phyloP scores from a whole-genome alignment of 2,329 filamentous ascomycete species.

The Mycosphaerella arachidis region DNA sequence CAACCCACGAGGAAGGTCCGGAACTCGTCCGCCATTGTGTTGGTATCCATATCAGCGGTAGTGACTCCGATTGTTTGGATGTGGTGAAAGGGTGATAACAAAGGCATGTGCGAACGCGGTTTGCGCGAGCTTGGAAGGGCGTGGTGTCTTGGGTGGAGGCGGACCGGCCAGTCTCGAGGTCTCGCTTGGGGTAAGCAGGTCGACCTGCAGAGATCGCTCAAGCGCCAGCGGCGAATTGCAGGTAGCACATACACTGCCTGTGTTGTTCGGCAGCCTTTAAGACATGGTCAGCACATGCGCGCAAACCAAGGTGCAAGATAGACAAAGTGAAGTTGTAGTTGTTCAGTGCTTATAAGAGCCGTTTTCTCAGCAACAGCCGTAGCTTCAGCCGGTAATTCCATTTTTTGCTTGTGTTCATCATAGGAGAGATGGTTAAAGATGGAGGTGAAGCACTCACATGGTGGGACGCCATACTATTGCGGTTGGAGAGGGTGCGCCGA shows the following conservation, averaged over 20 bases:
- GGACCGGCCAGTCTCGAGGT: too few species aligned
- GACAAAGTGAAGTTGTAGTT: not conserved
- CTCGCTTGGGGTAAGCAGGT: too few species aligned
- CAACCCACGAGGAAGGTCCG: constrained; percentile 16
- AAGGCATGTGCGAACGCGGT: constrained; percentile 27
- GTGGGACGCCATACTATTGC: not conserved
- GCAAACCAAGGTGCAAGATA: not conserved
- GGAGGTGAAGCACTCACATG: constrained; percentile 1
- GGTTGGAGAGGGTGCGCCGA: not conserved
- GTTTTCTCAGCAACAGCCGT: constrained; percentile 16
- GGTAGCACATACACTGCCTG: not conserved
- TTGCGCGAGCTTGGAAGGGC: constrained; percentile 15
- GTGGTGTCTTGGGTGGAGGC: constrained; percentile 9
- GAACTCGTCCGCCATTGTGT: constrained; percentile 16
- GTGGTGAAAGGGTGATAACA: constrained; percentile 23
- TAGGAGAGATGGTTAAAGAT: constrained; percentile 3
- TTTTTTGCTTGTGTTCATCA: constrained; percentile 24
- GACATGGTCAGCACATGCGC: not conserved
- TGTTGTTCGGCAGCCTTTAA: not conserved
- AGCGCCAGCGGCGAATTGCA: not conserved
- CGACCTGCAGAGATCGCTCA: not conserved
- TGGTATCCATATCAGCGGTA: constrained; percentile 21
- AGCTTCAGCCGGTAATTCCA: constrained; percentile 28
- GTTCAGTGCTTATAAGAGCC: constrained; percentile 4
- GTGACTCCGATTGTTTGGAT: constrained; percentile 24